phyloP scores from a whole-genome alignment of 257 asterid species.

The Ballota nigra region DNA sequence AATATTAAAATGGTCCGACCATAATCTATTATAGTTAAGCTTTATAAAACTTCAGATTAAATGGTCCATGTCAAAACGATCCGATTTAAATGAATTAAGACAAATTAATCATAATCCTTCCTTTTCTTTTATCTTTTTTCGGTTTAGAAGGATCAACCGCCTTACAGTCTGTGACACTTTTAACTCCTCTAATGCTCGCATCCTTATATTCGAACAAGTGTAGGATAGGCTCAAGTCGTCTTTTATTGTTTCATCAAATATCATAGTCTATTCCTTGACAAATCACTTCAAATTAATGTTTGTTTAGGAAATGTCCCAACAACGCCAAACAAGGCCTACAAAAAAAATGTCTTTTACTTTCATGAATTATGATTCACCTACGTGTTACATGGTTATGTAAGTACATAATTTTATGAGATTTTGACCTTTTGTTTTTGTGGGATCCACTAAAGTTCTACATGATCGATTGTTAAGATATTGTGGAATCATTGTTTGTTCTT shows the following conservation, averaged over 20 bases:
- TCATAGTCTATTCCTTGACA: slow-evolving; percentile 15
- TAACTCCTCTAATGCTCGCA: too few relatives aligned
- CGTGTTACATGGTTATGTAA: slow-evolving; percentile 5
- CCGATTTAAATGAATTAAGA: too few relatives aligned
- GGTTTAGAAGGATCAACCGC: too few relatives aligned
- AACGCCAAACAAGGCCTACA: slow-evolving; percentile 12
- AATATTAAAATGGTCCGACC: too few relatives aligned
- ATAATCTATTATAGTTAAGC: too few relatives aligned
- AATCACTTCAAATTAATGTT: slow-evolving; percentile 20
- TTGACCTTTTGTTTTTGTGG: slow-evolving; percentile 16
- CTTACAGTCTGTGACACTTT: too few relatives aligned
- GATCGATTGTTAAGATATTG: slow-evolving; percentile 1
- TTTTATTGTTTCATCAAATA: slow-evolving; percentile 18
- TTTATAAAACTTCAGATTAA: too few relatives aligned
- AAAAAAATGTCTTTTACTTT: not conserved
- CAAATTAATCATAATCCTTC: too few relatives aligned
- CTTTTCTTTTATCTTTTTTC: too few relatives aligned
- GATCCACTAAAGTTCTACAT: not conserved
- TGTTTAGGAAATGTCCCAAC: slow-evolving; percentile 17
- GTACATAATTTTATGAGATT: slow-evolving; percentile 1
- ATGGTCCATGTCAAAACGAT: too few relatives aligned
- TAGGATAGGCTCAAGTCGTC: not conserved
- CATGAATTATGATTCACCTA: not conserved
- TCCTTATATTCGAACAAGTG: not conserved
- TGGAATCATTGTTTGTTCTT: not conserved